Evolutionary conservation across 106 monocot genomes (phyloP), one percentile per base, ranked within the genome.

Genomic region (Cymbidium sinense): DNA sequence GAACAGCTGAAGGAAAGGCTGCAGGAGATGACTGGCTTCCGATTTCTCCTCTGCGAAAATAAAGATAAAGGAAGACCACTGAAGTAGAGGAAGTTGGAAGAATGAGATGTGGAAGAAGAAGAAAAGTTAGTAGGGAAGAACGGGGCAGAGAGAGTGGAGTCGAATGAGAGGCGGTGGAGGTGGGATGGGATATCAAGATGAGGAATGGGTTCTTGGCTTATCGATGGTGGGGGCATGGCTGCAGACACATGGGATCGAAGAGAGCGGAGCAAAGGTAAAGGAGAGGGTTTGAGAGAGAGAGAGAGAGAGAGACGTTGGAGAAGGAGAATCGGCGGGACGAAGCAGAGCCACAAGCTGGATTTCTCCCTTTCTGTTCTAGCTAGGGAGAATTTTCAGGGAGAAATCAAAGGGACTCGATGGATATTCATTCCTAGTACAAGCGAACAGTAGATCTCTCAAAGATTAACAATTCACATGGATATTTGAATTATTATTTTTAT

Each of bases 141-240:
- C 12, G 81, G 71, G 76, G 71, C n/a, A 2, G 12, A 9, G 31
- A 34, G 36, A 39, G 21, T 3, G 71, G 37, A 72, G 43, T 51
- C 13, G 67, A 65, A 7, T 23, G 76, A n/a, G 72, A 25, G 43
- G 50, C 20, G 23, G 52, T 4, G 77, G 27, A 43, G 58, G 27
- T 55, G 70, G 77, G 13, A 58, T 15, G 23, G 64, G 65, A 83
- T 18, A 43, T 78, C 74, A 34, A 70, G 65, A 37, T 34, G 33
- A 7, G 17, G 5, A 77, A 69, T 17, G 17, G 70, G 79, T 52
- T 81, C 87, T 52, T 79, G 75, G 71, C 13, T 52, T 79, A 84
- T 71, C 34, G 87, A 52, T 12, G 87, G 84, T 50, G 79, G 50
- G 36, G 75, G 61, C 74, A 74, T 74, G 74, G 58, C 23, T 58